Evolutionary conservation across 2,329 filamentous ascomycete species (phyloP), one percentile per base, ranked within the genome.

Genomic region (Fusarium xylarioides): DNA sequence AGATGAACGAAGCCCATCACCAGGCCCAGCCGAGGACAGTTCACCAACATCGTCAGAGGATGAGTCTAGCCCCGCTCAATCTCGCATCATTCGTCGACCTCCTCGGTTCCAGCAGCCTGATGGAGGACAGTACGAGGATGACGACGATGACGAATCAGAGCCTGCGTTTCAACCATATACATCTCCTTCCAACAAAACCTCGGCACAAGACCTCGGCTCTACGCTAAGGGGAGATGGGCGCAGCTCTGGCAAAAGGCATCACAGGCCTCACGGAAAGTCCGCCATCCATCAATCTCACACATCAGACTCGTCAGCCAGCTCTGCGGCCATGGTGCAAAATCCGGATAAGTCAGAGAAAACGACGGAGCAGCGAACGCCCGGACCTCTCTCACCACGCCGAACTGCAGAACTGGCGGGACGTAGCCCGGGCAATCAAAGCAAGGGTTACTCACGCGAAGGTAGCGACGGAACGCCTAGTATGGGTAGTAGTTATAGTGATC

Each of bases 401-500:
- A 87, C 87, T 19, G 85, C 87, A 11, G 91, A 92, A 76, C 77
- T 91, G 54, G 84, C 87, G 6, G 86, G 86, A 32, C 83, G 88
- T 49, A 90, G 87, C 74, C 87, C 89, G 4, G 81, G 83, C 14
- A 82, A 82, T 14, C 87, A 86, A 67, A 84, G 82, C 34, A 86
- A 87, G 75, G 85, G 84, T 0, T 81, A 84, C 50, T 88, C 87
- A 4, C 85, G 86, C 18, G 90, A 92, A 70, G 89, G 89, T 18
- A 94, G 91, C 77, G 92, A 94, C 70, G 91, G 91, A 19, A 92
- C 91, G 19, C 92, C 91, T 3, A 94, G 92, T 76, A 94, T 95
- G 90, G 92, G 93, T 2, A 95, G 93, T 80, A 95, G 93, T 76
- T 96, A 94, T 77, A 95, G 93, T 81, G 94, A 96, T 83, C 86